Conservation (phyloP, 192 early-diverging fungal species). For the Dimargaris cristalligena region DNA sequence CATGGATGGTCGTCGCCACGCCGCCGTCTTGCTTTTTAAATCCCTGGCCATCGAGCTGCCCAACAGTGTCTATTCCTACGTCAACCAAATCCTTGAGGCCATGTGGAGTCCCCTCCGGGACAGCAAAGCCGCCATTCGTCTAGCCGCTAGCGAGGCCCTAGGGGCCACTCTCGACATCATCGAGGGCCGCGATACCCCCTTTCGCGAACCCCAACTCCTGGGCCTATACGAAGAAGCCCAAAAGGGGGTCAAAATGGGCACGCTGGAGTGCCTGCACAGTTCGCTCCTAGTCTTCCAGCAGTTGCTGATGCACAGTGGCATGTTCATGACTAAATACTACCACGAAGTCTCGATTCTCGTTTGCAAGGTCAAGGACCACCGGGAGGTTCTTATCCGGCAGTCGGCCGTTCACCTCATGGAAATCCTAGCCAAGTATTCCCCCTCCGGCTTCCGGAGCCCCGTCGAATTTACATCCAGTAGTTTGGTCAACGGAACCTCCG, state of each 20-base stretch:
- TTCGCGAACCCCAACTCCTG: slow-evolving; percentile 46
- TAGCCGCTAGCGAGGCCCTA: slow-evolving; percentile 65
- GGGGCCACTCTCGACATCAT: slow-evolving; percentile 61
- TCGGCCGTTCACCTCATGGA: slow-evolving; percentile 78
- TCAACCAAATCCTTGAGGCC: slow-evolving; percentile 62
- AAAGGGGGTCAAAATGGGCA: slow-evolving; percentile 46
- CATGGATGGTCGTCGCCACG: slow-evolving; percentile 59
- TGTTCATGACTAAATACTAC: slow-evolving; percentile 74
- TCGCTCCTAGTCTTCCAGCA: slow-evolving; percentile 65
- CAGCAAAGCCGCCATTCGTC: slow-evolving; percentile 54
- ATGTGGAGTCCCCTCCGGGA: slow-evolving; percentile 77
- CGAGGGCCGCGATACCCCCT: slow-evolving; percentile 51
- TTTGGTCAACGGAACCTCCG: background rate
- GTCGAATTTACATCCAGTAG: background rate
- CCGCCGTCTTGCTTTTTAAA: slow-evolving; percentile 59
- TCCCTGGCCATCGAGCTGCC: slow-evolving; percentile 63
- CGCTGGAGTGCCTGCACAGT: slow-evolving; percentile 69
- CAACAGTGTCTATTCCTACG: slow-evolving; percentile 64
- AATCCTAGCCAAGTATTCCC: slow-evolving; percentile 61
- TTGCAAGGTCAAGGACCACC: slow-evolving; percentile 55
- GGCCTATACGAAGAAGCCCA: slow-evolving; percentile 73
- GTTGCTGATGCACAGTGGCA: slow-evolving; percentile 60
- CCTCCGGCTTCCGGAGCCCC: slow-evolving; percentile 33
- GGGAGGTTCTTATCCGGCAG: slow-evolving; percentile 57
- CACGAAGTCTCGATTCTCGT: slow-evolving; percentile 57